Percentiles rank a stretch among this genome's conserved stretches.
These are phyloP conservation scores for Plasmodium yoelii DNA, from an alignment of 169 alveolate species.

Conservation along the genomic window DNA sequence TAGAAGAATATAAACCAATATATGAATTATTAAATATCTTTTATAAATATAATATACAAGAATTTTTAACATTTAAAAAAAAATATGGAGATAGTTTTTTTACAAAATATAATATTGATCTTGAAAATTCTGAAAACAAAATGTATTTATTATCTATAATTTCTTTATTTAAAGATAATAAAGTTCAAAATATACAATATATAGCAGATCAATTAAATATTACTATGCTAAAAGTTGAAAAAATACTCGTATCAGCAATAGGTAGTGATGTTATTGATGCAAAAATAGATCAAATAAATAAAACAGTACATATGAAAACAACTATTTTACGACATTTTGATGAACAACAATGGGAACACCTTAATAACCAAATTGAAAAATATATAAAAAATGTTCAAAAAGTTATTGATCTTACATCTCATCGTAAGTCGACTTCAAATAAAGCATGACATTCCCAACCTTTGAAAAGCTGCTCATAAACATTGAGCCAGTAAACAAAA, in stretches of 20 bases:
- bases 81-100: conserved; percentile 41
- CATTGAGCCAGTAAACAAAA: too few species aligned
- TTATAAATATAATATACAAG: conserved; percentile 50
- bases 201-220: conserved; percentile 73
- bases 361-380: conserved; percentile 74
- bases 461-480: too few species aligned
- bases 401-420: conserved; percentile 18
- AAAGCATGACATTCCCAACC: not conserved
- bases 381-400: conserved; percentile 72
- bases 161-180: conserved; percentile 39
- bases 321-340: conserved; percentile 82
- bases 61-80: conserved; percentile 51
- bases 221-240: conserved; percentile 74
- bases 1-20: conserved; percentile 53
- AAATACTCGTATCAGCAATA: conserved; percentile 82
- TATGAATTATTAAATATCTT: conserved; percentile 44
- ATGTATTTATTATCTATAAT: conserved; percentile 46
- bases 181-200: conserved; percentile 26
- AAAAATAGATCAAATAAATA: conserved; percentile 81
- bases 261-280: conserved; percentile 84
- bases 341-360: conserved; percentile 73
- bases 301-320: conserved; percentile 76
- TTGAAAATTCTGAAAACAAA: conserved; percentile 40
- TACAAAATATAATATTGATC: conserved; percentile 37
- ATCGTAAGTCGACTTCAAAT: not conserved